Base-by-base conservation (phyloP, 2,329 filamentous ascomycete species). In the Emergomyces orientalis region DNA sequence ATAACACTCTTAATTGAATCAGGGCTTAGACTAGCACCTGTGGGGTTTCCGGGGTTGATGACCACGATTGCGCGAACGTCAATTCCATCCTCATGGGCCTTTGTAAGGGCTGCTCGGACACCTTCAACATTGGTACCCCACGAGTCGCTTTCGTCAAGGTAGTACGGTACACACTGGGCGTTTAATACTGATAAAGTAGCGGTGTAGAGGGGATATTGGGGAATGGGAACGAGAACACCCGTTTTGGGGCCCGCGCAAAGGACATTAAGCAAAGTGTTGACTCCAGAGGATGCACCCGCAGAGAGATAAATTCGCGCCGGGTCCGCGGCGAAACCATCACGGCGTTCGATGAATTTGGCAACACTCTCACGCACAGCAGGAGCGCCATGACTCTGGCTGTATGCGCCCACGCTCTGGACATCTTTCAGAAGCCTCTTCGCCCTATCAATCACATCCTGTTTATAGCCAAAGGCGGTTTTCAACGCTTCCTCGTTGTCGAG, bases 11-110 rank as follows among this genome's bases (percentile, higher is more conserved):
- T 86, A 75, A 99, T 87, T 72, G 97, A 91, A 25, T 86, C 82
- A 67, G 88, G 84, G 43, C 87, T 81, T 22, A 99, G 84, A 61
- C 88, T 94, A 59, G 91, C 91, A 68, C 94, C 94, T 2, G 94
- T 99, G 3, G 94, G 94, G 80, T 99, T 99, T 64, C 94, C 94
- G 0, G 94, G 94, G 83, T 99, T 99, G 81, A 99, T 99, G 71
- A 99, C 88, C 68, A 94, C 93, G 69, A 99, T 91, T 69, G 90
- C 90, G 71, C 92, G 90, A 61, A 97, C 90, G 69, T 97, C 91
- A 65, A 87, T 87, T 65, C 91, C 92, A 60, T 90, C 84, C 61
- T 81, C 79, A 73, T 87, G 85, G 67, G 92, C 93, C 73, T 90
- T 86, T 63, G 86, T 81, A 73, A 94, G 85, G 1, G 91, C 83